Percentiles rank a stretch among this genome's conserved stretches.
phyloP scores from a whole-genome alignment of 1,284 basidiomycete species.

The Naganishia albida region DNA sequence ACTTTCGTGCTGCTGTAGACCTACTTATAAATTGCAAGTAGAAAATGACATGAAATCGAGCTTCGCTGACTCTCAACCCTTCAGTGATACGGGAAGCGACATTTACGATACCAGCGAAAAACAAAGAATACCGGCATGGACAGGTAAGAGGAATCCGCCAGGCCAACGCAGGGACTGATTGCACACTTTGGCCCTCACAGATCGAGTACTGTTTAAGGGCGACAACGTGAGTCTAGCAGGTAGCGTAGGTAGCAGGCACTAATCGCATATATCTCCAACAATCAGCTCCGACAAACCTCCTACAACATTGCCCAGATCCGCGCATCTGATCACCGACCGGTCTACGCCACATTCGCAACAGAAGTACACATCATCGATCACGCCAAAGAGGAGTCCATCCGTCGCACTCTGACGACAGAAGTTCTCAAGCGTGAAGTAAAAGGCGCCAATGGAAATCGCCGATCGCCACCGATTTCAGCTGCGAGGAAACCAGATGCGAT shows the following conservation, averaged over 20 bases:
- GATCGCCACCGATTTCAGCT: slow-evolving; percentile 9
- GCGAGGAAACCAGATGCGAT: neutral
- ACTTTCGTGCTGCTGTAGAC: slow-evolving; percentile 33
- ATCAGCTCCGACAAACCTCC: slow-evolving; percentile 42
- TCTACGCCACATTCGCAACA: slow-evolving; percentile 79
- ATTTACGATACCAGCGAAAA: slow-evolving; percentile 95
- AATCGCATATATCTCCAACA: slow-evolving; percentile 35
- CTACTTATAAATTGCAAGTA: slow-evolving; percentile 55
- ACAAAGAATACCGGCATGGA: slow-evolving; percentile 95
- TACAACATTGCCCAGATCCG: slow-evolving; percentile 72
- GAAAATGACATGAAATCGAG: neutral
- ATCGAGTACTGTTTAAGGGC: slow-evolving; percentile 87
- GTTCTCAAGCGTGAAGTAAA: slow-evolving; percentile 19
- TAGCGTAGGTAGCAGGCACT: slow-evolving; percentile 44
- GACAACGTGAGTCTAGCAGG: slow-evolving; percentile 64
- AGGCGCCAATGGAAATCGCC: slow-evolving; percentile 1
- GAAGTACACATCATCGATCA: slow-evolving; percentile 77
- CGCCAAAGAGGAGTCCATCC: slow-evolving; percentile 64
- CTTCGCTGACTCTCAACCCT: slow-evolving; percentile 27
- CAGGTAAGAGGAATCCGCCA: slow-evolving; percentile 60
- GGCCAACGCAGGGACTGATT: neutral
- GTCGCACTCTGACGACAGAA: slow-evolving; percentile 62
- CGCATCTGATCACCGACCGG: slow-evolving; percentile 93
- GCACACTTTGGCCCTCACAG: slow-evolving; percentile 53
- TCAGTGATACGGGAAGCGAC: slow-evolving; percentile 62